Evolutionary conservation across 257 asterid species (phyloP), one percentile per base, ranked within the genome.

Genomic region (Solanum chiquidenum): DNA sequence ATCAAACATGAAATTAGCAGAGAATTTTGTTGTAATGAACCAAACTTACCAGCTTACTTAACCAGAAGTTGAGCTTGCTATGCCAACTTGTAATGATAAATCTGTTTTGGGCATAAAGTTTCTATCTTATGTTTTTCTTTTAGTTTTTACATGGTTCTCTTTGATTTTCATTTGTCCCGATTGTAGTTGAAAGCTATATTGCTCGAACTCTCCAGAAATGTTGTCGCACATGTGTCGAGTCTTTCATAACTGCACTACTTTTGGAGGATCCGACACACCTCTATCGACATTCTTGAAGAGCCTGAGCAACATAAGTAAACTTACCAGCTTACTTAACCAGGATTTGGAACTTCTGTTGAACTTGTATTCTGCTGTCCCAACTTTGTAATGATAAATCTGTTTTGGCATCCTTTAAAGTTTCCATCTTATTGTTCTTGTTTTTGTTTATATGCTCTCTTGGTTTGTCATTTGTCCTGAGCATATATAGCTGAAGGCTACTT

Each of bases 311-410:
- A 73, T 9, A 18, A 18, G 83, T 42, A 25, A 66, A 25, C 72
- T 62, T 62, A 23, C 71, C 23, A 6, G 35, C 35, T 76, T 6
- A 23, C 60, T 77, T 4, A 3, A n/a, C 13, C 25, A 33, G 25
- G 5, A 71, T 71, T 16, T 34, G 44, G n/a, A 72, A 37, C 79
- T 72, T 33, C 8, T 16, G 44, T 33, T 72, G 27, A 72, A 5
- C 44, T 72, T 27, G 77, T 71, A 16, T 33, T 33, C 25, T 72
- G 44, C 25, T 72, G 25, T 33, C 14, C 60, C 37, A 77, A 40
- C 37, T 77, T 29, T 38, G 23, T 77, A 77, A 79, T 79, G 84
- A 44, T 44, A 79, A 27, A 27, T 42, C 84, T 79, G 66, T 44
- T 42, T 16, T 44, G 37, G 12, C 64, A 40, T 75, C 12, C 83